Evolutionary conservation across 2,329 filamentous ascomycete genomes (phyloP).

Genomic region (Trichoderma brevicompactum): DNA sequence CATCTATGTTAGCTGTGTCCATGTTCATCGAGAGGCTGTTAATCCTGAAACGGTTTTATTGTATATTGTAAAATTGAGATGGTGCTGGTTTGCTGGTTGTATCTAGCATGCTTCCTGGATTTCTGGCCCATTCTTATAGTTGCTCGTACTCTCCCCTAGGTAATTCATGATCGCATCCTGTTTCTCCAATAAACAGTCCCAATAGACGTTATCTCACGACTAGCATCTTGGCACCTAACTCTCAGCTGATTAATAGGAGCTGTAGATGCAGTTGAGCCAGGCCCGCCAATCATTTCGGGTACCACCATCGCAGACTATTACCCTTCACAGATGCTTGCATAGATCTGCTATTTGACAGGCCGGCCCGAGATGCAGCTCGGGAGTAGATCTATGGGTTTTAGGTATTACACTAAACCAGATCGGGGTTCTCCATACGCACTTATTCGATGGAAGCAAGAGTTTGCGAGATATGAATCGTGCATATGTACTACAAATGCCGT

Average conservation of each 20-base stretch:
- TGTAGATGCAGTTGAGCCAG: background rate
- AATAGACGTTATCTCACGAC: background rate
- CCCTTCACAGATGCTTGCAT: slow-evolving; percentile 1
- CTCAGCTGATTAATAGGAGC: background rate
- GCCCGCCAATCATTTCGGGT: slow-evolving; percentile 9
- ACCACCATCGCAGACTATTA: slow-evolving; percentile 19
- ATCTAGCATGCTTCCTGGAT: background rate
- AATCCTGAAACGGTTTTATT: too few species aligned
- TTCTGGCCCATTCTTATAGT: background rate
- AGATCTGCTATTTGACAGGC: slow-evolving; percentile 5
- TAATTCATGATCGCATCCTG: background rate
- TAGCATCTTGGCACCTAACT: background rate
- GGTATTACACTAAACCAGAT: slow-evolving; percentile 14
- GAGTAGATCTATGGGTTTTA: slow-evolving; percentile 1
- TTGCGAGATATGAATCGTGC: slow-evolving; percentile 8
- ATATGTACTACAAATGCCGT: background rate
- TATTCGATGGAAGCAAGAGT: slow-evolving; percentile 13
- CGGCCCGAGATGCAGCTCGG: slow-evolving; percentile 22
- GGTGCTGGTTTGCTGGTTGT: background rate
- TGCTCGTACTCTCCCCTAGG: background rate
- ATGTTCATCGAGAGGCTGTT: background rate
- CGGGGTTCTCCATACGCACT: background rate
- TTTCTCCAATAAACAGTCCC: background rate
- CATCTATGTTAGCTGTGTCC: background rate
- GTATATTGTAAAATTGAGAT: background rate